Evolutionary conservation across 2,329 filamentous ascomycete species (phyloP).

Genomic region (Fusarium virguliforme): DNA sequence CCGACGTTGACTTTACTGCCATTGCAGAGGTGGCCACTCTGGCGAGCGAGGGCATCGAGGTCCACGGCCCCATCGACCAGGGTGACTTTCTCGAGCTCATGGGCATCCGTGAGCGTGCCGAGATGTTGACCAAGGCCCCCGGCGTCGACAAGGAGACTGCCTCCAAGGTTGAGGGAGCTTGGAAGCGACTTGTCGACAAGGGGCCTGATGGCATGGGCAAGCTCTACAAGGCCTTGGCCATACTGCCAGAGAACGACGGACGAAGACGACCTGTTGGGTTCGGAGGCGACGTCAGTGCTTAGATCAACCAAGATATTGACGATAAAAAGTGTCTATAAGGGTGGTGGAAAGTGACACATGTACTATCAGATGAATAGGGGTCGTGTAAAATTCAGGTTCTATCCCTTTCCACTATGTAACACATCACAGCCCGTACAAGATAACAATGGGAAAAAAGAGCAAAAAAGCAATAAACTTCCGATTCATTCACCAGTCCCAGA

Average conservation of each 20-base stretch:
- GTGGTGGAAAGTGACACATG: conserved; percentile 9
- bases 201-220: conserved; percentile 92
- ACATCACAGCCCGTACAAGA: conserved; percentile 11
- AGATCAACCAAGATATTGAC: not conserved
- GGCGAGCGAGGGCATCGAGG: conserved; percentile 86
- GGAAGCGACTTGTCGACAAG: conserved; percentile 87
- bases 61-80: conserved; percentile 93
- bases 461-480: conserved; percentile 26
- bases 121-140: conserved; percentile 72
- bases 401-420: conserved; percentile 27
- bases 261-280: conserved; percentile 89
- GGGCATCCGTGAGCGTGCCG: conserved; percentile 86
- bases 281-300: conserved; percentile 75
- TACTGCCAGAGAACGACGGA: conserved; percentile 85
- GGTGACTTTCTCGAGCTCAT: conserved; percentile 83
- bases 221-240: conserved; percentile 93
- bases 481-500: conserved; percentile 44
- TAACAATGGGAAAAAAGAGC: conserved; percentile 8
- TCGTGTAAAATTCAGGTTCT: conserved; percentile 19
- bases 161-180: conserved; percentile 79
- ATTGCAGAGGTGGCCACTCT: conserved; percentile 85
- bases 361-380: conserved; percentile 35
- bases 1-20: conserved; percentile 93
- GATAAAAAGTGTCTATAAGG: not conserved
- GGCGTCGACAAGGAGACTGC: conserved; percentile 63